Evolutionary conservation across 805 yeast genomes (phyloP), one percentile per base, ranked within the genome.

Genomic region (Nakazawaea holstii): DNA sequence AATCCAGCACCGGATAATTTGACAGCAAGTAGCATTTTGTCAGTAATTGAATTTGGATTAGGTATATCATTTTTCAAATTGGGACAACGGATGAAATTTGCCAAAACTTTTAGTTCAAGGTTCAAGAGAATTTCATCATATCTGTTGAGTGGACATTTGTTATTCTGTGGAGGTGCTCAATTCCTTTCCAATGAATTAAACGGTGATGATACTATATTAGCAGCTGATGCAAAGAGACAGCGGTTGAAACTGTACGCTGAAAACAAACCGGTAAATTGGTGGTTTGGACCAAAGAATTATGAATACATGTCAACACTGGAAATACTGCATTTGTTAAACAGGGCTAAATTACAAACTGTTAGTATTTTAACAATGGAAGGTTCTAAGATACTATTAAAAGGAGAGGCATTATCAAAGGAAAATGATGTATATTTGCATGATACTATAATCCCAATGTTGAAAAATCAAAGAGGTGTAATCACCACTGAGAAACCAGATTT

Each of bases 221-320:
- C 43, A 24, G 73, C 67, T 14, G 76, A 73, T 53, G 73, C 76
- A 2, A 55, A 51, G 35, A 54, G 55, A 41, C 70, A 70, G 55
- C 59, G 73, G 14, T 53, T 55, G 13, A 42, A 66, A 46, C 75
- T 76, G 27, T 53, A 55, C 35, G 64, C 60, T 49, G 62, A 61
- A 38, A 77, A 73, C 30, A 69, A 61, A 41, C 59, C 55, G 11
- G 72, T 75, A 11, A 63, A 66, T 48, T 65, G 70, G 60, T 78
- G 79, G 79, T 69, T 61, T 53, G 83, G 83, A 0, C 80, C 80
- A 10, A 62, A 62, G 43, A 59, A 67, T 37, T 72, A 66, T 57
- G 61, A 57, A 52, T 82, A 82, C 1, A 74, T 77, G 79, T 27
- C 37, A 6, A 11, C 15, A 11, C 27, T 33, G 10, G 47, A 48